Base-by-base conservation (phyloP, 2,329 filamentous ascomycete genomes). In the Laburnicola sp. region DNA sequence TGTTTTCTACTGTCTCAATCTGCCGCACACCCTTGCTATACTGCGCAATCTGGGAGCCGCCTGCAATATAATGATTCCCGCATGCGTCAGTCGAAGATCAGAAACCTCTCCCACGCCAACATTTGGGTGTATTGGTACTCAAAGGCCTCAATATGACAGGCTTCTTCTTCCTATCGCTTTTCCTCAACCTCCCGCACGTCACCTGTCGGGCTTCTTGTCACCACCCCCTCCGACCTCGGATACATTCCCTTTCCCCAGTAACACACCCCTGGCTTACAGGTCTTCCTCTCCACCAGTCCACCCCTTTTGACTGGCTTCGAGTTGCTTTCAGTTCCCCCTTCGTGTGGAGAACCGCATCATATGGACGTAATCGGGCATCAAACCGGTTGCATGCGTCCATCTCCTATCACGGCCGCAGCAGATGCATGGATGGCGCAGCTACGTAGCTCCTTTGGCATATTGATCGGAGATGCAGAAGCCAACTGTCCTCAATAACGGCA, bases 91-190 rank as follows among this genome's bases (percentile, higher is more conserved):
- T n/a, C 25, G 11, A 28, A 36, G 32, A 49, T n/a, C 31, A 10
- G 31, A 38, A 40, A 38, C 30, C 36, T 49, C 11, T 50, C 35
- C 16, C 26, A 16, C 48, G 23, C 48, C 41, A 9, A 21, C 9
- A 30, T 31, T 23, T 49, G 44, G 49, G 50, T 54, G 54, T 56
- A 58, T 61, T 59, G 58, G 30, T 40, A 58, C 50, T 54, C 36
- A 55, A 53, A 39, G 22, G 36, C 31, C 6, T 26, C 27, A 34
- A 36, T 50, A 50, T 50, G 39, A 9, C n/a, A 23, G 28, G 5
- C 16, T 22, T 45, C 45, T 45, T 49, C 11, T 38, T 34, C 22
- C 11, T 32, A 35, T 37, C 22, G 28, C 21, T 25, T 40, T 30
- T 48, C 49, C 38, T 25, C 23, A 44, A 38, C 21, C 31, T 23